Base-by-base conservation (phyloP, 306 rosid species). In the Prinsepia uniflora region DNA sequence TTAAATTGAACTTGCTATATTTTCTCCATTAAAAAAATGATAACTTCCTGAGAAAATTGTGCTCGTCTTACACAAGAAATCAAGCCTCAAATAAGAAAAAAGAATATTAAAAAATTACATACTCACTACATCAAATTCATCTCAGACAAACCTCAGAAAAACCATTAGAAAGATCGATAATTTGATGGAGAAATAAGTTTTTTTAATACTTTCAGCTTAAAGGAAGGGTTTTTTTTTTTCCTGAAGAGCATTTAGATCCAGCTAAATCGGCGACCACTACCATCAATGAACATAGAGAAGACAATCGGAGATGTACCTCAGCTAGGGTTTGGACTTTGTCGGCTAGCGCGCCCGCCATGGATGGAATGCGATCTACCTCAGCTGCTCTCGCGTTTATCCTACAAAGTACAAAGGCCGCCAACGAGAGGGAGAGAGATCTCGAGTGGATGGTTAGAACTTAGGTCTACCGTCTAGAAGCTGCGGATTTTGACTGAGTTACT, bases 341-440 rank as follows among this genome's bases (percentile, higher is more conserved):
- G 58, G 71, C 72, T 57, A 78, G 71, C 52, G 85, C 39, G 66
- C 86, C 98, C 86, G 96, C 92, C 98, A 93, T 93, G 63, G 89
- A 74, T 65, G 86, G 50, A 45, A 22, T 76, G 11, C 19, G 77
- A 70, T 74, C 63, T 13, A 68, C 50, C 56, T 56, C 59, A 48
- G 75, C 65, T 62, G 56, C 66, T 10, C 7, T 69, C 41, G 74
- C 24, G 74, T 41, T 12, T 52, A 30, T 30, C 36, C 36, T 30
- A 30, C 48, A 8, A 8, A 49, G 11, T 41, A 11, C 6, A 50
- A 48, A 24, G 85, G 81, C 79, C 69, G 77, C 74, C 65, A 36
- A 63, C 39, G 43, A 5, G 49, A 20, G 57, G 66, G 22, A 72
- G 47, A 30, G 59, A 54, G 11, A 13, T 63, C 30, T 24, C 5